Percentiles rank a stretch among this genome's conserved stretches.
Conservation (phyloP, 305 asterid genomes). For the Salvia sclarea region DNA sequence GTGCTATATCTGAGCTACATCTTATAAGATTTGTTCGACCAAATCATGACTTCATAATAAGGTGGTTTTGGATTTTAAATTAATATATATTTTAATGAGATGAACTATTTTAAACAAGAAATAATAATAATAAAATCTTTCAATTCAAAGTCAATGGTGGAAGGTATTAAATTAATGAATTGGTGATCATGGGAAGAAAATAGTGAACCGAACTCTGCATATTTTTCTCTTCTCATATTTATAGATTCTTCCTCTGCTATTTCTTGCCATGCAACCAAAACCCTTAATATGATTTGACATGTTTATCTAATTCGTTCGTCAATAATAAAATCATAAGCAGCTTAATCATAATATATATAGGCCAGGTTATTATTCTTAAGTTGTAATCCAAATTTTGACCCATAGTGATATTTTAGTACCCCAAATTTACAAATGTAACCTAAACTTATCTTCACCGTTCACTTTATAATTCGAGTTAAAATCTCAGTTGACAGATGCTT, state of each 20-base stretch:
- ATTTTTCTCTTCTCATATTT: not conserved
- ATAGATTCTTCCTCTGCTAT: too few species aligned
- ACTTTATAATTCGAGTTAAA: too few species aligned
- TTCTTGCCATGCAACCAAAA: too few species aligned
- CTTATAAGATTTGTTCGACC: slow-evolving; percentile 9
- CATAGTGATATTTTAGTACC: too few species aligned
- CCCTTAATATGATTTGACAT: too few species aligned
- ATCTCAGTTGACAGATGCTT: too few species aligned
- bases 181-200: not conserved
- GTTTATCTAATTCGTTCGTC: too few species aligned
- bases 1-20: not conserved
- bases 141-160: not conserved
- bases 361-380: too few species aligned
- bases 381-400: too few species aligned
- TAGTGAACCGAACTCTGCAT: not conserved
- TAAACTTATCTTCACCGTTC: too few species aligned
- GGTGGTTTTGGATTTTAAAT: not conserved
- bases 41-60: slow-evolving; percentile 4
- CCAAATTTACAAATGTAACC: too few species aligned
- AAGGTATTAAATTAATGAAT: not conserved
- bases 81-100: not conserved
- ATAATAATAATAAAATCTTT: not conserved
- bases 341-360: not conserved
- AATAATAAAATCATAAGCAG: not conserved
- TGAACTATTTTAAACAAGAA: not conserved